A percentile compares a stretch with the other conserved stretches of the same genome.
These are phyloP conservation scores for Ambrosia trifida DNA, from an alignment of 129 eudicot genomes.

Conservation along the genomic window DNA sequence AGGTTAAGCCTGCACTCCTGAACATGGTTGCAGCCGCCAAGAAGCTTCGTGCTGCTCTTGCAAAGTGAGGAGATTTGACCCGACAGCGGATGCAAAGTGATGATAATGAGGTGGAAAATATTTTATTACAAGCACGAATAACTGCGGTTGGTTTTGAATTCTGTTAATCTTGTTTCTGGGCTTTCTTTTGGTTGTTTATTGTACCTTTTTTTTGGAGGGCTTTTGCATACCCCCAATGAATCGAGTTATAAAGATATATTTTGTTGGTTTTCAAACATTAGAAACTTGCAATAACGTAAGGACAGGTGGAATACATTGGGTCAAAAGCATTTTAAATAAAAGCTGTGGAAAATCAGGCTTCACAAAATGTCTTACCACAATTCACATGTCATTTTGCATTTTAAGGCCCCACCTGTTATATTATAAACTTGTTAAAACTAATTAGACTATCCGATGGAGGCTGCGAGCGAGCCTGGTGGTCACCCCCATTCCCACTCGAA, in stretches of 20 bases:
- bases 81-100: background rate
- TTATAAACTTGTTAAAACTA: too few species aligned
- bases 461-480: too few species aligned
- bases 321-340: too few species aligned
- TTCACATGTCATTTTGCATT: too few species aligned
- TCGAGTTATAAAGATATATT: background rate
- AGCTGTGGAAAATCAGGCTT: too few species aligned
- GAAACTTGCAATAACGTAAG: background rate
- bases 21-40: slow-evolving; percentile 93
- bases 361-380: too few species aligned
- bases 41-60: slow-evolving; percentile 65
- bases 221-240: slow-evolving; percentile 1
- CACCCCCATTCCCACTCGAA: too few species aligned
- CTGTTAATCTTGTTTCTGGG: background rate
- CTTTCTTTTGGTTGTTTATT: background rate
- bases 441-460: too few species aligned
- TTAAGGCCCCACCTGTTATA: too few species aligned
- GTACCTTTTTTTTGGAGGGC: slow-evolving; percentile 7
- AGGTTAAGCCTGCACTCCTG: slow-evolving; percentile 81
- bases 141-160: slow-evolving; percentile 16
- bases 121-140: background rate
- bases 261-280: slow-evolving; percentile 10
- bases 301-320: too few species aligned
- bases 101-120: background rate
- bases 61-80: slow-evolving; percentile 40